A percentile compares a stretch with the other conserved stretches of the same genome.
Conservation (phyloP, 495 filamentous ascomycete genomes). For the Tuber umbilicatum region DNA sequence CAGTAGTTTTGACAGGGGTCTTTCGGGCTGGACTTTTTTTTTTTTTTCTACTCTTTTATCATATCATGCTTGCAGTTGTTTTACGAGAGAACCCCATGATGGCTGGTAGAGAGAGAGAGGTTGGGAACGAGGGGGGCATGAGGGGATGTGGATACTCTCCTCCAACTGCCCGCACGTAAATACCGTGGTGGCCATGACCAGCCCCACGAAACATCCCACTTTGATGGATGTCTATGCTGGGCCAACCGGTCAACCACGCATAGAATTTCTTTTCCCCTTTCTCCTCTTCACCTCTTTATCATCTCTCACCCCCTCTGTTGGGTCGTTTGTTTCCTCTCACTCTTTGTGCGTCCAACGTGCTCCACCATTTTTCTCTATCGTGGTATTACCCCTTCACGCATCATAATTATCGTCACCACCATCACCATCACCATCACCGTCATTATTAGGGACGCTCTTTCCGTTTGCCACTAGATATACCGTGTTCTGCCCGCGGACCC, state of each 20-base stretch:
- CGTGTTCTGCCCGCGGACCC: not conserved
- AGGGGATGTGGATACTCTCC: constrained; percentile 3
- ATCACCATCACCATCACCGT: constrained; percentile 6
- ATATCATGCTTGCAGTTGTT: not conserved
- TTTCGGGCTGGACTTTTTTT: constrained; percentile 12
- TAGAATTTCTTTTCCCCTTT: not conserved
- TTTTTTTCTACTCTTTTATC: constrained; percentile 4
- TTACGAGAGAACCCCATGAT: constrained; percentile 11
- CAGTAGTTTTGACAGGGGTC: constrained; percentile 6
- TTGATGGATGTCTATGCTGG: not conserved
- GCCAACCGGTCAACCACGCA: not conserved
- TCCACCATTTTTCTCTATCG: constrained; percentile 11
- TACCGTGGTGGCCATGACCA: not conserved
- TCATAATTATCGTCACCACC: not conserved
- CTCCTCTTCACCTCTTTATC: not conserved
- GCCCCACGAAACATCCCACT: constrained; percentile 1
- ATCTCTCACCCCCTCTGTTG: not conserved
- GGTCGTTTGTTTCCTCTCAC: not conserved
- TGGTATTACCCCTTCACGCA: not conserved
- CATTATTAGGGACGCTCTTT: constrained; percentile 19
- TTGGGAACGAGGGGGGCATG: not conserved
- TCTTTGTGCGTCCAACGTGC: not conserved
- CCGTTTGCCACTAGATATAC: not conserved
- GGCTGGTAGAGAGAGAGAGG: constrained; percentile 1
- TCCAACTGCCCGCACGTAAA: not conserved